Percentiles rank a stretch among this genome's conserved stretches.
phyloP scores from a whole-genome alignment of 495 filamentous ascomycete species.

The Penicillium diatomitis region DNA sequence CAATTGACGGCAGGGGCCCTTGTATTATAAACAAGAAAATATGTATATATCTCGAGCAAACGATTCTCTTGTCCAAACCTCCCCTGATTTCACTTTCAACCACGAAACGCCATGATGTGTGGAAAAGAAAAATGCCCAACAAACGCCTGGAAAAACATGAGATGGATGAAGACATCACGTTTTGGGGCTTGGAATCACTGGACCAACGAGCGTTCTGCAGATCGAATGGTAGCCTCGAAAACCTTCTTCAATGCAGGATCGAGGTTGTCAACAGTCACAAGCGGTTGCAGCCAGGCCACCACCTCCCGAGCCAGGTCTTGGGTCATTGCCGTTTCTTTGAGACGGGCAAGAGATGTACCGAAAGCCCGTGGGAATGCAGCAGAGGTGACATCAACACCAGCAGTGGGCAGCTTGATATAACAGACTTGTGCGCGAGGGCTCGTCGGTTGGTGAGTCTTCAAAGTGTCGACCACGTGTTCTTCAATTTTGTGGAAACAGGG shows the following conservation, averaged over 20 bases:
- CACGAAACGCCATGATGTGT: conserved; percentile 12
- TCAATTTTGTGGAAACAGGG: conserved; percentile 61
- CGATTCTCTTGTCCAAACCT: conserved; percentile 1
- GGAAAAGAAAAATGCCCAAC: background rate
- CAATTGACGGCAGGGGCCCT: too few species aligned
- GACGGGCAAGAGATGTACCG: conserved; percentile 48
- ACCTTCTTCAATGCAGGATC: conserved; percentile 61
- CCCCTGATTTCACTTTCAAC: background rate
- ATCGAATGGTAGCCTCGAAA: conserved; percentile 46
- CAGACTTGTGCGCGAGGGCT: conserved; percentile 56
- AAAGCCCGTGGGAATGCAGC: conserved; percentile 66
- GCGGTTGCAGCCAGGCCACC: conserved; percentile 47
- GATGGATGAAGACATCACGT: too few species aligned
- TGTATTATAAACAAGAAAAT: too few species aligned
- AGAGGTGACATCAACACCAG: conserved; percentile 53
- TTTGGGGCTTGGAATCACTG: conserved; percentile 2
- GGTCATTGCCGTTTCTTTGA: conserved; percentile 37
- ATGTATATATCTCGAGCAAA: background rate
- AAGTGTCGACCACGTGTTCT: conserved; percentile 60
- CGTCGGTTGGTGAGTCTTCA: conserved; percentile 48
- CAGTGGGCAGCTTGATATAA: conserved; percentile 58
- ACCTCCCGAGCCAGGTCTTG: conserved; percentile 44
- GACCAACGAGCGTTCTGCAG: conserved; percentile 24
- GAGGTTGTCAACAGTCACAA: conserved; percentile 48
- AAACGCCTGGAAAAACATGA: background rate